phyloP scores from a whole-genome alignment of 2,329 filamentous ascomycete genomes.

The Paramyrothecium sp. region DNA sequence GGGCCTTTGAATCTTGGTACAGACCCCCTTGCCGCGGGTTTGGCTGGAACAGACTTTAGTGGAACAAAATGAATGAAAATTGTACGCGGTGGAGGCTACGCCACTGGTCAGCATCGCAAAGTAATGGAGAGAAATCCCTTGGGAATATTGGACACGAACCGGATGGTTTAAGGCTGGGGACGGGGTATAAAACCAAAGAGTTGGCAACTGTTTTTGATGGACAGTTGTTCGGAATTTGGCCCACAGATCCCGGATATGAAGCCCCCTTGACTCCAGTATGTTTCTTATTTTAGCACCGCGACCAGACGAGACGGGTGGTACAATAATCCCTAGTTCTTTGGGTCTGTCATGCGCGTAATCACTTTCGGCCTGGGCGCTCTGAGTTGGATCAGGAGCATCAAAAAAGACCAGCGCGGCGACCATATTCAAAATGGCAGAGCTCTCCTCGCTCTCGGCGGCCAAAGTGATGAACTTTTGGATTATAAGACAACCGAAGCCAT shows the following conservation, averaged over 20 bases:
- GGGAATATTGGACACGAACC: neutral
- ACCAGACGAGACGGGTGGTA: neutral
- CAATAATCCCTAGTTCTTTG: neutral
- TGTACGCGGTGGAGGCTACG: neutral
- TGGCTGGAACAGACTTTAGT: neutral
- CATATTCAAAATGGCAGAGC: neutral
- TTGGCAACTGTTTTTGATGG: neutral
- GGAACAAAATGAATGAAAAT: neutral
- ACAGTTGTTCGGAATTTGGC: neutral
- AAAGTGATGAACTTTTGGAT: neutral
- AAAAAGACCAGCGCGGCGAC: neutral
- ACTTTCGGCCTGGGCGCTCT: neutral
- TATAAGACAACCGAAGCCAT: neutral
- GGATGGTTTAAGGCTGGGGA: neutral
- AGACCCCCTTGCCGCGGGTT: neutral
- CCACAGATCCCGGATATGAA: neutral
- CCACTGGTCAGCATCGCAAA: neutral
- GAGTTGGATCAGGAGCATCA: neutral
- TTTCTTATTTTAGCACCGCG: neutral
- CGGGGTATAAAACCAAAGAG: neutral
- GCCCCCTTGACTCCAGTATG: neutral
- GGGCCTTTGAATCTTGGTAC: neutral
- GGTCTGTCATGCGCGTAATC: too few relatives aligned
- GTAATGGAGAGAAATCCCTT: neutral
- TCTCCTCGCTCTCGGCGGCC: neutral